Evolutionary conservation across 768 basidiomycete species (phyloP).

Genomic region (Russula compacta): DNA sequence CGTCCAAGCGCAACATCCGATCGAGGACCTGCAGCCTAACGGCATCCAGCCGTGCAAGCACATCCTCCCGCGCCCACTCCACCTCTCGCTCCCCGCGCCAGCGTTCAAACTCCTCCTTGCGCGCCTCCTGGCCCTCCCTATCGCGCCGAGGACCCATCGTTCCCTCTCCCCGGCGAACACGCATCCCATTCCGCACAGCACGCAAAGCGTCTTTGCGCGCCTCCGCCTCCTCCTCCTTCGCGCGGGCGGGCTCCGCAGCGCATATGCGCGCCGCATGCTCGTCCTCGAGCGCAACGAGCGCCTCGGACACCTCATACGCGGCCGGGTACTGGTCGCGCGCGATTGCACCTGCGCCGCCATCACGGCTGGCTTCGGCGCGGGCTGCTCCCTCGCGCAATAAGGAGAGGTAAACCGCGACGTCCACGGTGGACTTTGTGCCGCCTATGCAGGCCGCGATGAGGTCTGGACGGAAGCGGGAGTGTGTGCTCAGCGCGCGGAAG

Average conservation of each 20-base stretch:
- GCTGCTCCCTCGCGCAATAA: conserved; percentile 27
- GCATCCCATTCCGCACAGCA: not conserved
- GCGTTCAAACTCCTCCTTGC: not conserved
- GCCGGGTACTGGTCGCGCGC: conserved; percentile 8
- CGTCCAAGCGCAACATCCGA: conserved; percentile 22
- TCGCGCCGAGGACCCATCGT: conserved; percentile 23
- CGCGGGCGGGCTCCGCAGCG: not conserved
- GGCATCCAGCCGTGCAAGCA: conserved; percentile 30
- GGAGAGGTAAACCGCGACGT: conserved; percentile 62
- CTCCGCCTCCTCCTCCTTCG: not conserved
- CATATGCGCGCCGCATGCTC: not conserved
- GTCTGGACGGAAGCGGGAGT: conserved; percentile 70
- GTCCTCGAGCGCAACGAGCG: conserved; percentile 13
- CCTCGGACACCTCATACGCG: conserved; percentile 10
- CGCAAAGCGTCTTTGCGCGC: not conserved
- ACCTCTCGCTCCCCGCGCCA: not conserved
- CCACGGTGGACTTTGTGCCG: conserved; percentile 53
- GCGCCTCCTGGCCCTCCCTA: conserved; percentile 4
- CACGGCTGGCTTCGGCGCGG: not conserved
- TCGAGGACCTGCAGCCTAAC: conserved; percentile 25
- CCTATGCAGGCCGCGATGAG: conserved; percentile 54
- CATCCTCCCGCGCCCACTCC: conserved; percentile 25
- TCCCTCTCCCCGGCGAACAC: not conserved
- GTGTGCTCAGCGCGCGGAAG: conserved; percentile 56
- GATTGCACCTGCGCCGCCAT: not conserved